Conservation (phyloP, 2,329 filamentous ascomycete species). For the Hymenoscyphus infarciens region DNA sequence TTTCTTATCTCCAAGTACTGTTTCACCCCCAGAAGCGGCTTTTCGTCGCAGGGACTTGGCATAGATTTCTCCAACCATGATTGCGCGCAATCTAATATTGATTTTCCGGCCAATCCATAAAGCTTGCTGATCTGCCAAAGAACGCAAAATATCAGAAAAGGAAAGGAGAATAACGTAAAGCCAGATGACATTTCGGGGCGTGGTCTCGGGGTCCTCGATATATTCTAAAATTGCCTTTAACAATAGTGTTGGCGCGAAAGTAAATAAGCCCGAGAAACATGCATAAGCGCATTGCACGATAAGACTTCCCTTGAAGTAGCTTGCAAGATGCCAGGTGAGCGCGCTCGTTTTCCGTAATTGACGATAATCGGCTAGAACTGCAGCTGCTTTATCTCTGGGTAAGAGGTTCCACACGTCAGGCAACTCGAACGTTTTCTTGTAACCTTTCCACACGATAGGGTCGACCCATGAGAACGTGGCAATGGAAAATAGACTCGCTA, state of each 20-base stretch:
- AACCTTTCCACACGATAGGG: slow-evolving; percentile 82
- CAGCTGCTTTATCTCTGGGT: slow-evolving; percentile 80
- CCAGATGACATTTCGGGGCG: slow-evolving; percentile 87
- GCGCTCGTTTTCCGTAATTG: slow-evolving; percentile 78
- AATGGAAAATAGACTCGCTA: slow-evolving; percentile 84
- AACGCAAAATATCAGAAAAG: slow-evolving; percentile 75
- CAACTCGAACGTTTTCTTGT: slow-evolving; percentile 78
- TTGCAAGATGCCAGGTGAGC: slow-evolving; percentile 75
- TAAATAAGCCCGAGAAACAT: slow-evolving; percentile 73
- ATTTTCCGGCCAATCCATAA: slow-evolving; percentile 93
- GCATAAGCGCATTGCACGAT: slow-evolving; percentile 79
- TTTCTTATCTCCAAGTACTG: slow-evolving; percentile 58
- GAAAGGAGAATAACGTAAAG: slow-evolving; percentile 91
- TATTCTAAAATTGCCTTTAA: slow-evolving; percentile 90
- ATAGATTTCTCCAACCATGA: slow-evolving; percentile 97
- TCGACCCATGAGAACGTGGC: slow-evolving; percentile 91
- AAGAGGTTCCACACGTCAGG: slow-evolving; percentile 88
- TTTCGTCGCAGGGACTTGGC: slow-evolving; percentile 91
- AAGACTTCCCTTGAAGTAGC: slow-evolving; percentile 76
- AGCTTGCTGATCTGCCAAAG: slow-evolving; percentile 78
- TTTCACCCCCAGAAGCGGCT: slow-evolving; percentile 74
- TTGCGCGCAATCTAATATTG: slow-evolving; percentile 86
- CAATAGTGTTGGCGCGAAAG: slow-evolving; percentile 86
- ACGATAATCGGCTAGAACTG: slow-evolving; percentile 77
- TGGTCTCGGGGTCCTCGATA: slow-evolving; percentile 74